These are phyloP conservation scores for Rhynchosporium secalis DNA, from an alignment of 2,329 filamentous ascomycete genomes.

Conservation along the genomic window DNA sequence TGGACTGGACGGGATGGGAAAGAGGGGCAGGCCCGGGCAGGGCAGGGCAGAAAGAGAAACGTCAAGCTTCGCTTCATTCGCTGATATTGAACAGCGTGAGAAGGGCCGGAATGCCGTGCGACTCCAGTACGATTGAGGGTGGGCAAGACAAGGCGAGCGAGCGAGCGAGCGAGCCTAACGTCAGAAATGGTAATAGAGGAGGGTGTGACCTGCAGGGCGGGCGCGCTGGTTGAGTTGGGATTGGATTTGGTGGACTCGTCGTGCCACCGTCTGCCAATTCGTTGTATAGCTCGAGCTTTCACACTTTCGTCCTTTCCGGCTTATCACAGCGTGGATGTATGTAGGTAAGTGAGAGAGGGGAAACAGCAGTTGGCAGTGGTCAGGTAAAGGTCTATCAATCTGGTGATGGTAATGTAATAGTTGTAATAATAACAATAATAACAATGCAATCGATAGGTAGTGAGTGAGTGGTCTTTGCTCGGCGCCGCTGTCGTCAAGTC, in stretches of 20 bases:
- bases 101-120: conserved; percentile 26
- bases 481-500: conserved; percentile 22
- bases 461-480: not conserved
- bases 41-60: conserved; percentile 13
- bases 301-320: not conserved
- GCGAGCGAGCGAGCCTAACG: not conserved
- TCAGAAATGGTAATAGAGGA: too few relatives aligned
- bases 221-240: too few relatives aligned
- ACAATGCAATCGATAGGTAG: too few relatives aligned
- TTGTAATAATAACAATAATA: too few relatives aligned
- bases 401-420: not conserved
- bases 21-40: conserved; percentile 14
- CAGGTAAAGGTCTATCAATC: conserved; percentile 8
- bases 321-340: conserved; percentile 4
- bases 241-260: not conserved
- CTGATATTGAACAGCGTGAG: conserved; percentile 5
- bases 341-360: too few relatives aligned
- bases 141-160: not conserved
- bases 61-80: conserved; percentile 7
- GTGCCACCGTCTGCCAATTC: not conserved
- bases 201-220: too few relatives aligned
- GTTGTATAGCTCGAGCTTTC: not conserved
- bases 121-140: conserved; percentile 9
- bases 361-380: too few relatives aligned
- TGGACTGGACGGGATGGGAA: conserved; percentile 10